phyloP scores from a whole-genome alignment of 2,329 filamentous ascomycete genomes.

The Escovopsis weberi region DNA sequence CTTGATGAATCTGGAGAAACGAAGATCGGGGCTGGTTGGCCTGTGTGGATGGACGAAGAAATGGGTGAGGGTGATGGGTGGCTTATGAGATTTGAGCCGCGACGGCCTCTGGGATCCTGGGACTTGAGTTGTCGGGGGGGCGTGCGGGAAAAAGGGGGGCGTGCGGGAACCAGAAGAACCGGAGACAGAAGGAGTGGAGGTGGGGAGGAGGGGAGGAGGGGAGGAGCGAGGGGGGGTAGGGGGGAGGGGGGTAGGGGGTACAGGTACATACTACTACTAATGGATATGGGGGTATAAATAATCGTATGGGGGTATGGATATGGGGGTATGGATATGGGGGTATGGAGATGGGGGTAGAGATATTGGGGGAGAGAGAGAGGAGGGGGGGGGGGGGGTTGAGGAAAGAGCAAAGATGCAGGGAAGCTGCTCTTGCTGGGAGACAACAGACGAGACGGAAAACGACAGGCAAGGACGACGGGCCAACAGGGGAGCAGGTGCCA shows the following conservation, averaged over 20 bases:
- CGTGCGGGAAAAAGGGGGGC: not conserved
- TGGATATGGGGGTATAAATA: not conserved
- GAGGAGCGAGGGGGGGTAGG: too few species aligned
- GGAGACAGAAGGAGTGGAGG: conserved; percentile 1
- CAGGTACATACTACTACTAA: too few species aligned
- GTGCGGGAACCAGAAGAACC: not conserved
- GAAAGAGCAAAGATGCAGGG: not conserved
- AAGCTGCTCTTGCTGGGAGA: not conserved
- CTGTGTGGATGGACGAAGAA: conserved; percentile 3
- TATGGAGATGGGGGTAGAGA: not conserved
- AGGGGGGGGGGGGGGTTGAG: not conserved
- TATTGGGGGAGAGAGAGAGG: not conserved
- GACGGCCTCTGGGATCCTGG: not conserved
- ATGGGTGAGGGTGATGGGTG: conserved; percentile 8
- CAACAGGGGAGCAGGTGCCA: too few species aligned
- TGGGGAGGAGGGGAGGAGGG: conserved; percentile 6
- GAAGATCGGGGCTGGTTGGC: too few species aligned
- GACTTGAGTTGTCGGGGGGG: too few species aligned
- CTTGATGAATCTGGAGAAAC: not conserved
- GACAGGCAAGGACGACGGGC: too few species aligned
- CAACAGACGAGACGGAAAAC: too few species aligned
- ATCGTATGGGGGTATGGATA: not conserved
- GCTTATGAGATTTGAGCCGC: conserved; percentile 12
- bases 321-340: not conserved
- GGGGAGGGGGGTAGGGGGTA: too few species aligned